A percentile compares a stretch with the other conserved stretches of the same genome.
phyloP scores from a whole-genome alignment of 768 basidiomycete genomes.

The Lactarius psammicola region DNA sequence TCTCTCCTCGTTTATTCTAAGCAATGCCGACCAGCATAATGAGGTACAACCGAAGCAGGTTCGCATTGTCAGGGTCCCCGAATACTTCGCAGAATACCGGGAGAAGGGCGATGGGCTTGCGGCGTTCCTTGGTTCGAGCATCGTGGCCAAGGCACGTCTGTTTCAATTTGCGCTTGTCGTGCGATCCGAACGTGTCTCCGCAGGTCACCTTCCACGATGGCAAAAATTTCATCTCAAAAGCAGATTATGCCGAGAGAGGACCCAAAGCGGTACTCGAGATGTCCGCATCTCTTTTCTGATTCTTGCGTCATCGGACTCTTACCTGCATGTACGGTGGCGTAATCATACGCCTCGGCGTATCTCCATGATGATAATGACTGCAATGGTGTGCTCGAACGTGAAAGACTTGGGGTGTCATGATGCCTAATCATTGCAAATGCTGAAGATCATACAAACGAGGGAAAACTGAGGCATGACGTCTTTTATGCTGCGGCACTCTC shows the following conservation, averaged over 20 bases:
- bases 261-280: slow-evolving; percentile 75
- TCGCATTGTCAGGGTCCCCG: slow-evolving; percentile 67
- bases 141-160: slow-evolving; percentile 71
- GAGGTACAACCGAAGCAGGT: slow-evolving; percentile 71
- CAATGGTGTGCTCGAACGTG: neutral
- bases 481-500: slow-evolving; percentile 65
- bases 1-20: slow-evolving; percentile 59
- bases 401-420: slow-evolving; percentile 20
- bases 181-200: slow-evolving; percentile 10
- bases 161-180: neutral
- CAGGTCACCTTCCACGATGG: slow-evolving; percentile 78
- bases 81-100: slow-evolving; percentile 89
- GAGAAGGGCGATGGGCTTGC: slow-evolving; percentile 81
- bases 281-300: slow-evolving; percentile 67
- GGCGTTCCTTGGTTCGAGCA: slow-evolving; percentile 77
- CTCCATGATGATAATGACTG: neutral
- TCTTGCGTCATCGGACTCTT: neutral
- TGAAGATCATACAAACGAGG: slow-evolving; percentile 25
- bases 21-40: slow-evolving; percentile 58
- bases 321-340: slow-evolving; percentile 1
- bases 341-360: neutral
- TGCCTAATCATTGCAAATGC: slow-evolving; percentile 26
- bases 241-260: slow-evolving; percentile 70
- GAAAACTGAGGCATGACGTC: slow-evolving; percentile 23
- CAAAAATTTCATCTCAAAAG: slow-evolving; percentile 74